Evolutionary conservation across 2,329 filamentous ascomycete species (phyloP), one percentile per base, ranked within the genome.

Genomic region (Penicillium polonicum): DNA sequence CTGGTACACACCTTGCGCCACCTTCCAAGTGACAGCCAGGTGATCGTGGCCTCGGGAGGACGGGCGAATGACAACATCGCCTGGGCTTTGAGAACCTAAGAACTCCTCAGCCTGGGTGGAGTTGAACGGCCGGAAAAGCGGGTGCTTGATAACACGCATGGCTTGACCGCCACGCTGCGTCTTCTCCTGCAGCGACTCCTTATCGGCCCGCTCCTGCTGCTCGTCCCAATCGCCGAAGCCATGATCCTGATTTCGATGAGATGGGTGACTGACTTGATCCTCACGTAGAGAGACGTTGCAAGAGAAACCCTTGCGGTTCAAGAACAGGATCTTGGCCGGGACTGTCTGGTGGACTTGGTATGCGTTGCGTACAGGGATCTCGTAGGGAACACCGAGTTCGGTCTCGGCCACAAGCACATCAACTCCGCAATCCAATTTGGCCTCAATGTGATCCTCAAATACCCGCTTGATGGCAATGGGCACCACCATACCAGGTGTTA

Each of bases 11-110:
- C 89, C 89, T 72, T 97, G 92, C 1, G 91, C 89, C 15, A 99
- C 92, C 80, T 99, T 99, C 94, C 94, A 99, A 0, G 94, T 99
- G 46, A 99, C 87, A 8, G 93, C 92, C 55, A 99, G 82, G 78
- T 99, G 94, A 73, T 99, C 94, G 58, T 91, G 89, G 44, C 94
- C 94, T 74, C 96, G 96, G 29, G 92, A 96, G 0, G 92, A 97
- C 4, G 94, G 93, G 44, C 94, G 88, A 70, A 99, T 97, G 60
- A 99, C 91, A 55, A 95, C 89, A 73, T 97, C 94, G 48, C 94
- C 94, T 7, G 88, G 83, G 51, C 88, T 85, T 73, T 95, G 91
- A 15, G 89, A 90, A 42, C 92, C 92, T 33, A 99, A 83, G 73
- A 89, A 97, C 74, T 97, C 91, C 75, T 97, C 91, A 0, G 94